These are phyloP conservation scores for Debaryomyces sp. DNA, from an alignment of 1,139 yeast genomes.

Conservation along the genomic window DNA sequence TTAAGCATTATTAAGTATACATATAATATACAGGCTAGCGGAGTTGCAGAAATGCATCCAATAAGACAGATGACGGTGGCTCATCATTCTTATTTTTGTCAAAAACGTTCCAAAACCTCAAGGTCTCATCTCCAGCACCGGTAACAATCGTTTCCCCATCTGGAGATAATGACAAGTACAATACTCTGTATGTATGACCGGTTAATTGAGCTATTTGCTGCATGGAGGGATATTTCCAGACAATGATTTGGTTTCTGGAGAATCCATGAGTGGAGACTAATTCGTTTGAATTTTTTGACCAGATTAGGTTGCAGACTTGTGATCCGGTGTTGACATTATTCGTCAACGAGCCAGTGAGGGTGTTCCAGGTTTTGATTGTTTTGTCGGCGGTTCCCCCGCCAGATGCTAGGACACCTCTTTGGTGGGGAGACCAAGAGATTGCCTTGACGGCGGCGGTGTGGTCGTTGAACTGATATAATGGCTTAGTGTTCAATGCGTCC, in stretches of 20 bases:
- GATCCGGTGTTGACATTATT: slow-evolving; percentile 91
- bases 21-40: slow-evolving; percentile 36
- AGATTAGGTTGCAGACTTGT: slow-evolving; percentile 89
- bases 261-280: slow-evolving; percentile 95
- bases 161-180: slow-evolving; percentile 89
- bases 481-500: slow-evolving; percentile 77
- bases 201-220: slow-evolving; percentile 91
- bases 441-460: slow-evolving; percentile 97
- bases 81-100: slow-evolving; percentile 67
- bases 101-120: slow-evolving; percentile 91
- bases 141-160: slow-evolving; percentile 98
- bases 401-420: slow-evolving; percentile 86
- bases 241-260: slow-evolving; percentile 84
- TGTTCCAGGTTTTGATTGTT: slow-evolving; percentile 90
- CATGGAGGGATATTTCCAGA: slow-evolving; percentile 95
- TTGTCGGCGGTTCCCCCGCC: slow-evolving; percentile 99
- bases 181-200: slow-evolving; percentile 92
- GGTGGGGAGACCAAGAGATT: slow-evolving; percentile 97
- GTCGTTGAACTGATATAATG: slow-evolving; percentile 74
- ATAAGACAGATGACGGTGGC: slow-evolving; percentile 62
- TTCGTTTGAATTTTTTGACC: slow-evolving; percentile 94
- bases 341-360: slow-evolving; percentile 71
- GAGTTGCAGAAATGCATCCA: slow-evolving; percentile 80
- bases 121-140: slow-evolving; percentile 98
- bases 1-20: slow-evolving; percentile 2